Percentiles rank a stretch among this genome's conserved stretches.
These are phyloP conservation scores for Chlorella sp. DNA, from an alignment of 139 green algal genomes.

Conservation along the genomic window DNA sequence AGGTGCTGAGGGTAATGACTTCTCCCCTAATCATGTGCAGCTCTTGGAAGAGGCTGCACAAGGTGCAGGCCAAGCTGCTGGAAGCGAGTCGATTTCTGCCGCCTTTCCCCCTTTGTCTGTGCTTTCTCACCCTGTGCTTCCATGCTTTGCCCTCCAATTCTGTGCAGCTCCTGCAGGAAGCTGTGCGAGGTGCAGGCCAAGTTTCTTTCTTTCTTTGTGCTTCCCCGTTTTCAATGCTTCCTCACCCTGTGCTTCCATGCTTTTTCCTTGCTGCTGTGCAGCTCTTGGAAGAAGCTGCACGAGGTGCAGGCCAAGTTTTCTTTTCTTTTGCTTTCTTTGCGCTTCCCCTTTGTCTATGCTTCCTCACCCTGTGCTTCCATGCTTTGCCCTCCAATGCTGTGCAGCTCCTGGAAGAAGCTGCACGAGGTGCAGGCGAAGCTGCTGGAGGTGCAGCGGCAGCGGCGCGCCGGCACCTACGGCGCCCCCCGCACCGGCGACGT, in stretches of 20 bases:
- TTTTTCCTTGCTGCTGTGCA: not conserved
- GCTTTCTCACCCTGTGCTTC: not conserved
- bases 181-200: slow-evolving; percentile 29
- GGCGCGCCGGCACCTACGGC: not conserved
- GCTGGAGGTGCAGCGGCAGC: slow-evolving; percentile 18
- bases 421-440: slow-evolving; percentile 46
- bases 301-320: not conserved
- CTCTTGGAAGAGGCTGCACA: not conserved
- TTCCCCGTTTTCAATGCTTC: not conserved
- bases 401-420: slow-evolving; percentile 52
- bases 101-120: not conserved
- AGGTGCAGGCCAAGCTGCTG: not conserved
- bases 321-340: not conserved
- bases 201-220: not conserved
- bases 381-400: not conserved
- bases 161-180: slow-evolving; percentile 47
- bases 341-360: not conserved
- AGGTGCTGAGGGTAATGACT: not conserved
- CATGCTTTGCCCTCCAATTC: not conserved
- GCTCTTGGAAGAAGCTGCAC: not conserved
- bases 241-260: not conserved
- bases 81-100: not conserved
- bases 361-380: not conserved
- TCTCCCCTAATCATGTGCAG: not conserved
- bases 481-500: not conserved